Evolutionary conservation across 768 basidiomycete species (phyloP).

Genomic region (Trametes cingulata): DNA sequence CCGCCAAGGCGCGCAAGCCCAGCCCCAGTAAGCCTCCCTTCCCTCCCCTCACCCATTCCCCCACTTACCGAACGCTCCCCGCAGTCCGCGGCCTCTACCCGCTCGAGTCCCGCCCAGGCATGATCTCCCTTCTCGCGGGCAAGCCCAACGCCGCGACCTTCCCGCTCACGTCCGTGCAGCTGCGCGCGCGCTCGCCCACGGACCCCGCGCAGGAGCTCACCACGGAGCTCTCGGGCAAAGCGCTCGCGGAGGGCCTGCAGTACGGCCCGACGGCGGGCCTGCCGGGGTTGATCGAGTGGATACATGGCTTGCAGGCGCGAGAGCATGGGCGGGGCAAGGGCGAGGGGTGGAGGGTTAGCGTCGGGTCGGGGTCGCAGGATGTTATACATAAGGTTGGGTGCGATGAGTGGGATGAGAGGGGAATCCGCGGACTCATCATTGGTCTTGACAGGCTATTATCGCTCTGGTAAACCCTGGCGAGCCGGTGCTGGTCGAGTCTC

Average conservation of each 20-base stretch:
- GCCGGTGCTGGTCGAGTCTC: constrained; percentile 79
- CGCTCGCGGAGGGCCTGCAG: constrained; percentile 63
- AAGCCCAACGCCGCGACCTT: constrained; percentile 61
- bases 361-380: constrained; percentile 91
- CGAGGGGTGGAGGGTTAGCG: constrained; percentile 71
- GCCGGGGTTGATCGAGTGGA: constrained; percentile 62
- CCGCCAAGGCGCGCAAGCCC: constrained; percentile 62
- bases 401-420: background rate
- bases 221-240: constrained; percentile 34
- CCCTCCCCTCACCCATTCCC: background rate
- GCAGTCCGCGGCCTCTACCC: constrained; percentile 65
- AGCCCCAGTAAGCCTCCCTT: constrained; percentile 48
- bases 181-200: constrained; percentile 56
- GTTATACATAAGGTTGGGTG: constrained; percentile 74
- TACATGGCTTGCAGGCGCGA: constrained; percentile 68
- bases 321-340: constrained; percentile 64
- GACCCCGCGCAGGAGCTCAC: constrained; percentile 55
- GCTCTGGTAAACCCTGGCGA: constrained; percentile 82
- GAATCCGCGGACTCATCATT: background rate
- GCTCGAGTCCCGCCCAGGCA: constrained; percentile 77
- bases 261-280: constrained; percentile 78
- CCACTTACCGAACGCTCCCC: background rate
- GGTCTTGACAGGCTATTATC: constrained; percentile 57
- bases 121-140: constrained; percentile 86
- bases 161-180: constrained; percentile 33